Base-by-base conservation (phyloP, 805 yeast genomes). In the Ogataea methylovora region DNA sequence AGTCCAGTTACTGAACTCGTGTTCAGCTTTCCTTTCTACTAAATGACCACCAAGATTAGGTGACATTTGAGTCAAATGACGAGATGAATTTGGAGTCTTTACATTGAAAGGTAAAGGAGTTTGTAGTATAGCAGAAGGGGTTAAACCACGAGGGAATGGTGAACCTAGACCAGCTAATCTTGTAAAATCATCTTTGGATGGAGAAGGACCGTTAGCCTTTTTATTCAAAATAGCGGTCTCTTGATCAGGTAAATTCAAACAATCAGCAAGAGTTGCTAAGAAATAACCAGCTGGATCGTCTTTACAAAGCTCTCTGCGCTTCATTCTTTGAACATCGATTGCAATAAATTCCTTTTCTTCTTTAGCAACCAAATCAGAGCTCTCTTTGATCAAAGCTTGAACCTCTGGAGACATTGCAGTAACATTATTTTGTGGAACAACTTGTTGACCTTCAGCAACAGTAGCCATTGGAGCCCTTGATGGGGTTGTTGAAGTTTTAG, bases 231-330 rank as follows among this genome's bases (percentile, higher is more conserved):
- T 37, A 19, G 48, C 51, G 10, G 39, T 44, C 36, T 56, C 62
- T 24, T 61, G 59, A 10, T 63, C 71, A 8, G 64, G 65, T 18
- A 73, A 45, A 27, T 67, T 72, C 39, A 73, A 55, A 24, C 69
- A 54, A 47, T 73, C 73, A 8, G 74, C 65, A 35, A 74, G 55
- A 2, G 76, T 67, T 0, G 76, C 69, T 30, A 65, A 58, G 43
- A 73, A 68, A 48, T 69, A 74, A 34, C 57, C 54, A 29, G 66
- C 63, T 0, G 78, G 72, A 45, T 73, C 72, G 16, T 51, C 39
- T 33, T 51, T 51, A 2, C 69, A 66, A 28, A 73, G 56, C 33
- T 67, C 73, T 29, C 73, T 58, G 35, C 79, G 54, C 39, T 56
- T 64, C 30, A 58, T 59, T 40, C 70, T 54, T 39, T 65, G 66